These are phyloP conservation scores for Rhytidiadelphus loreus DNA, from an alignment of 225 moss, liverwort and hornwort species.

Conservation along the genomic window DNA sequence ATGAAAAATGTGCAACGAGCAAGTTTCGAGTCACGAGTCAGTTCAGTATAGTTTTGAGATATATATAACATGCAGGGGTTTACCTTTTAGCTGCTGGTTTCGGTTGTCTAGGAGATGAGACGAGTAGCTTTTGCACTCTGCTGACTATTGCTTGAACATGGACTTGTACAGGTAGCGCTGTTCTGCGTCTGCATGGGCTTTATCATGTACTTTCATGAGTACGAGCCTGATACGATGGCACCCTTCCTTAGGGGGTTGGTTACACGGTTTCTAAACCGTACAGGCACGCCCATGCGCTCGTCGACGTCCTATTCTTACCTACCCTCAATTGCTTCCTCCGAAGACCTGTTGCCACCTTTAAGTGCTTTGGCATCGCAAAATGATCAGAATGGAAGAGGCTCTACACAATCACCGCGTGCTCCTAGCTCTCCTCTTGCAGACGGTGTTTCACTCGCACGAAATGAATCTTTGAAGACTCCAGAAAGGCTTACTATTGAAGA, in stretches of 20 bases:
- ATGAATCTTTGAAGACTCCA: constrained; percentile 1
- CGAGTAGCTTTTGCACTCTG: neutral
- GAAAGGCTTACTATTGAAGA: constrained; percentile 21
- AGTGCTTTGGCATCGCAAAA: neutral
- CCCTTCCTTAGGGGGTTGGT: constrained; percentile 78
- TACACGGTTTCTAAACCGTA: constrained; percentile 67
- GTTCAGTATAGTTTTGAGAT: neutral
- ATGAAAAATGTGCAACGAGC: neutral
- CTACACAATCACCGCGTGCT: constrained; percentile 3
- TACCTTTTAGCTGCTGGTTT: neutral
- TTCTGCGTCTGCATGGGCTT: constrained; percentile 87
- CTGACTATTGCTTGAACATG: neutral
- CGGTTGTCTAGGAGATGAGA: neutral
- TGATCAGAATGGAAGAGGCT: neutral
- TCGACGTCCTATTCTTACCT: constrained; percentile 33
- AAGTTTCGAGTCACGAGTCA: neutral
- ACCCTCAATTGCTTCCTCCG: constrained; percentile 16
- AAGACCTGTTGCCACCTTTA: constrained; percentile 1
- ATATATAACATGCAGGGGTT: neutral
- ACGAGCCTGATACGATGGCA: constrained; percentile 82
- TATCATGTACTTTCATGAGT: constrained; percentile 87
- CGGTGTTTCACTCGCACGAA: neutral
- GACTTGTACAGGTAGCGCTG: constrained; percentile 51
- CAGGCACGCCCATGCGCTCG: constrained; percentile 57
- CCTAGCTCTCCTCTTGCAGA: constrained; percentile 8